These are phyloP conservation scores for Yamagishiella unicocca DNA, from an alignment of 139 green algal genomes.

Conservation along the genomic window DNA sequence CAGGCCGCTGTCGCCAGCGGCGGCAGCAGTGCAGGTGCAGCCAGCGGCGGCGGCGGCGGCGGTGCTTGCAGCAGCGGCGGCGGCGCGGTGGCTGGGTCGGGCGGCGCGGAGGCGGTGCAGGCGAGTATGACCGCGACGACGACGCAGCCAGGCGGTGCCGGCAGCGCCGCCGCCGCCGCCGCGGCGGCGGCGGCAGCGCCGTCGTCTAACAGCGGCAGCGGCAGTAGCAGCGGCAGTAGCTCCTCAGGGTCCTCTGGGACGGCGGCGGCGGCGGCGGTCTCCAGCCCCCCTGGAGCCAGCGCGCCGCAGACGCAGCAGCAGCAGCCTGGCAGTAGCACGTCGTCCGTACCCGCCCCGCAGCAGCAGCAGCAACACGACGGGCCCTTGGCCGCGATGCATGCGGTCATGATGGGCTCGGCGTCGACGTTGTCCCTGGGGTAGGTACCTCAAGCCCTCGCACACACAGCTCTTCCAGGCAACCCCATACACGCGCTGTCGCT, in stretches of 20 bases:
- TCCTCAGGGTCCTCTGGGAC: background rate
- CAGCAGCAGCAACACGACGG: no score
- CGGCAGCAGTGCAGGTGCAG: background rate
- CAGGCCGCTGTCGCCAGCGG: background rate
- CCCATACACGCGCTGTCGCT: no score
- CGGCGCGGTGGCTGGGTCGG: no score
- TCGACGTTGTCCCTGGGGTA: no score
- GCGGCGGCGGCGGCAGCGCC: background rate
- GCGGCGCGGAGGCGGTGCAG: no score
- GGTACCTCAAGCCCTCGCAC: no score
- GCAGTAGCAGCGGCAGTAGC: background rate
- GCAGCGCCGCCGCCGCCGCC: background rate
- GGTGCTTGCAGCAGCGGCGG: background rate
- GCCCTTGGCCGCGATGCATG: conserved; percentile 7
- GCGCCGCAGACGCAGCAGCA: no score
- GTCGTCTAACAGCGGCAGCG: background rate
- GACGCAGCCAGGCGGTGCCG: background rate
- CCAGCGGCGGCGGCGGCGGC: background rate
- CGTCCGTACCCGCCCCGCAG: no score
- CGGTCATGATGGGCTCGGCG: conserved; percentile 21
- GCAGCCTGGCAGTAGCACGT: no score
- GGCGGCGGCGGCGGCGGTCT: background rate
- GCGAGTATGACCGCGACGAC: no score
- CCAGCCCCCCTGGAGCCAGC: no score
- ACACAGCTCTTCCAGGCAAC: no score